Percentiles rank a stretch among this genome's conserved stretches.
Evolutionary conservation across 345 rosid genomes (phyloP).

Genomic region (Excoecaria cochinchinensis): DNA sequence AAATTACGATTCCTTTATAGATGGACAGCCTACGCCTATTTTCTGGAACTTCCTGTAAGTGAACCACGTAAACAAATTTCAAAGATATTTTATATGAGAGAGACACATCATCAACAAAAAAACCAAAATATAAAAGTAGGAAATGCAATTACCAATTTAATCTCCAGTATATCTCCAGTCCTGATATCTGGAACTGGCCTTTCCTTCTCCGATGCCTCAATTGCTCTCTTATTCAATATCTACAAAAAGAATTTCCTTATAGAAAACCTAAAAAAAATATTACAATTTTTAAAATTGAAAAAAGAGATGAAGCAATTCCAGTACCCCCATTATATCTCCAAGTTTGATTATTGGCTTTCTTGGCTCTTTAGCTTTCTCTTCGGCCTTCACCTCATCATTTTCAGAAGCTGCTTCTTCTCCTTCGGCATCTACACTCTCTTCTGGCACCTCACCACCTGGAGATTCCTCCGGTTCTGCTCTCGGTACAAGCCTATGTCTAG

Average conservation of each 20-base stretch:
- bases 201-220: slow-evolving; percentile 65
- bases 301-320: background rate
- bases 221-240: slow-evolving; percentile 78
- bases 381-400: slow-evolving; percentile 22
- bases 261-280: background rate
- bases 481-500: slow-evolving; percentile 44
- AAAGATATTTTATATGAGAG: background rate
- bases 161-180: slow-evolving; percentile 76
- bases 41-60: slow-evolving; percentile 72
- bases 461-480: slow-evolving; percentile 53
- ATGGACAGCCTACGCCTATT: slow-evolving; percentile 69
- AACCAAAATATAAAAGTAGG: background rate
- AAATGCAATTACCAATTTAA: slow-evolving; percentile 60
- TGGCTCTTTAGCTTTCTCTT: slow-evolving; percentile 41
- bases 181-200: slow-evolving; percentile 80
- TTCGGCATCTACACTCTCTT: slow-evolving; percentile 31
- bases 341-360: slow-evolving; percentile 54
- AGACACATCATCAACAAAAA: slow-evolving; percentile 1
- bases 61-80: slow-evolving; percentile 21
- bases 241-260: slow-evolving; percentile 24
- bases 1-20: slow-evolving; percentile 84
- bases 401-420: slow-evolving; percentile 17
- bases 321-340: slow-evolving; percentile 78
- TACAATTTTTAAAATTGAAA: background rate
- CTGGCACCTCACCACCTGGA: slow-evolving; percentile 39